A percentile compares a stretch with the other conserved stretches of the same genome.
phyloP scores from a whole-genome alignment of 495 filamentous ascomycete genomes.

The Aspergillus cavernicola region DNA sequence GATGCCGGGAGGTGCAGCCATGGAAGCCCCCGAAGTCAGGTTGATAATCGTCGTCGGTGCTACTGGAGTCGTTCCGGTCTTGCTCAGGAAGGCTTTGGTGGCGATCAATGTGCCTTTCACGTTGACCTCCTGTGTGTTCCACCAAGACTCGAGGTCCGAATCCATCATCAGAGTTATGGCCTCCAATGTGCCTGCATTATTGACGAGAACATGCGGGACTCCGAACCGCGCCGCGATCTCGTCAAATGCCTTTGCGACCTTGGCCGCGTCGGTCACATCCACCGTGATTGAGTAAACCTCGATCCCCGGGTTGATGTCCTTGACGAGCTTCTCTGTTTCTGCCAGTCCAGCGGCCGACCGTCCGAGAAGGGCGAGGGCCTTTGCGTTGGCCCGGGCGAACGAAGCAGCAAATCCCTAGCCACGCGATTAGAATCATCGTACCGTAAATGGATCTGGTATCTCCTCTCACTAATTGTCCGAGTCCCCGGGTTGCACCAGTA shows the following conservation, averaged over 20 bases:
- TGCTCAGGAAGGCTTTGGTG: constrained; percentile 34
- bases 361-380: constrained; percentile 20
- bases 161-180: constrained; percentile 16
- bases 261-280: constrained; percentile 28
- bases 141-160: constrained; percentile 30
- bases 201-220: constrained; percentile 41
- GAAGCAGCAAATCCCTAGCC: background rate
- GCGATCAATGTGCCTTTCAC: constrained; percentile 40
- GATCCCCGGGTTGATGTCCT: constrained; percentile 21
- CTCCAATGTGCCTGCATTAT: constrained; percentile 35
- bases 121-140: constrained; percentile 38
- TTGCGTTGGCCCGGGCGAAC: background rate
- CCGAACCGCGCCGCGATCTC: constrained; percentile 35
- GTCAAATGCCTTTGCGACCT: constrained; percentile 31
- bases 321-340: constrained; percentile 17
- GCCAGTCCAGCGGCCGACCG: constrained; percentile 22
- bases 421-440: background rate
- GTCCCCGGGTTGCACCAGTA: constrained; percentile 35
- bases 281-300: constrained; percentile 24
- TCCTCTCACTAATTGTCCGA: constrained; percentile 19
- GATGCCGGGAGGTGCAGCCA: constrained; percentile 26
- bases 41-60: constrained; percentile 37
- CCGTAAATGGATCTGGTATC: background rate
- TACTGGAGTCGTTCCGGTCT: constrained; percentile 12
- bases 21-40: constrained; percentile 21